Evolutionary conservation across 2,329 filamentous ascomycete species (phyloP).

Genomic region (Hortaea sp.): DNA sequence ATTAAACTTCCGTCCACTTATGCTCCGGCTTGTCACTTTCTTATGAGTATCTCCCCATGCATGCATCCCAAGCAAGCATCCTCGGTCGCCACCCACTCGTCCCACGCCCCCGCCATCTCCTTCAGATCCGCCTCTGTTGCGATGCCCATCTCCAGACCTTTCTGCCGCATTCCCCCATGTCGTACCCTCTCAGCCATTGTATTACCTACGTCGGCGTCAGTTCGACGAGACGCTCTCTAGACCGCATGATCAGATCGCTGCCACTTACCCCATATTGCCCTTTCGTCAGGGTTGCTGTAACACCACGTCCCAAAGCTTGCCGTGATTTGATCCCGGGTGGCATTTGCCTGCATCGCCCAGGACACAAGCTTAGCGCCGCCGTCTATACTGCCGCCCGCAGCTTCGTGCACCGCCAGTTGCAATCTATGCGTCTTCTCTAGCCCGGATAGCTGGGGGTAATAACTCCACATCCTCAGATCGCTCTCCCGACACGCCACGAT

Average conservation of each 20-base stretch:
- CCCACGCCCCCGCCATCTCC: conserved; percentile 29
- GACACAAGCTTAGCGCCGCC: conserved; percentile 20
- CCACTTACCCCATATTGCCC: conserved; percentile 29
- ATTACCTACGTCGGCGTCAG: conserved; percentile 1
- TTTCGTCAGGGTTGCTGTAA: conserved; percentile 29
- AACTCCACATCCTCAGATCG: conserved; percentile 27
- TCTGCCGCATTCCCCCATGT: conserved; percentile 21
- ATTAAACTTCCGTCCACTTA: too few species aligned
- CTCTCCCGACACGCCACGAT: conserved; percentile 41
- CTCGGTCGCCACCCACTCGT: conserved; percentile 31
- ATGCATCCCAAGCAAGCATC: conserved; percentile 33
- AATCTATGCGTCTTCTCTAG: conserved; percentile 28
- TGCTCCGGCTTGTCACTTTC: conserved; percentile 7
- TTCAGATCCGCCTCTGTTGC: conserved; percentile 31
- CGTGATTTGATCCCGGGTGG: conserved; percentile 28
- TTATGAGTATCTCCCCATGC: conserved; percentile 31
- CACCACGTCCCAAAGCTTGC: conserved; percentile 33
- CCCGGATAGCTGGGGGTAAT: conserved; percentile 26
- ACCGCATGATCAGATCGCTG: not conserved
- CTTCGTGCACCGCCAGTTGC: conserved; percentile 24
- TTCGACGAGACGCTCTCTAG: not conserved
- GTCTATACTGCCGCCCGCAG: conserved; percentile 13
- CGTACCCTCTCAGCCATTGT: conserved; percentile 13
- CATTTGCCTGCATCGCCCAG: conserved; percentile 30
- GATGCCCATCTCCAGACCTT: conserved; percentile 27